Evolutionary conservation across 768 basidiomycete genomes (phyloP).

Genomic region (Pisolithus tinctorius): DNA sequence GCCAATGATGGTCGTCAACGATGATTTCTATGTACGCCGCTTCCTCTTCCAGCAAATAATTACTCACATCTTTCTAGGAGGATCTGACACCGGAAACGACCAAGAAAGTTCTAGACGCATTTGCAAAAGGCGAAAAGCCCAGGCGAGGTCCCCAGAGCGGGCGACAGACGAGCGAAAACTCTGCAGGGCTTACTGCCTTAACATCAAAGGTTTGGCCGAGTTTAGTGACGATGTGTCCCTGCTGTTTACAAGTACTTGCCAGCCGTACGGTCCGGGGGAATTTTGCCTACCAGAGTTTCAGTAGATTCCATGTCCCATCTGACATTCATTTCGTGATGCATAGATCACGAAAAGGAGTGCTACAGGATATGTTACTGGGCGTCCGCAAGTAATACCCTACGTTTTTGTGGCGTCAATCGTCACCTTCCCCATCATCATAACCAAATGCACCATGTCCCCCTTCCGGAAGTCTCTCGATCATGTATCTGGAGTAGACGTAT

Average conservation of each 20-base stretch:
- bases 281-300: conserved; percentile 81
- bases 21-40: conserved; percentile 87
- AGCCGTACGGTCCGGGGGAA: conserved; percentile 95
- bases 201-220: conserved; percentile 53
- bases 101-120: conserved; percentile 71
- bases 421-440: conserved; percentile 78
- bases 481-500: conserved; percentile 40
- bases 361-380: neutral
- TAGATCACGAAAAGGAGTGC: neutral
- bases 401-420: conserved; percentile 44
- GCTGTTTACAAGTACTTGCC: conserved; percentile 7
- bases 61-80: conserved; percentile 45
- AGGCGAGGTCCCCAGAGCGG: conserved; percentile 92
- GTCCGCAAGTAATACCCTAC: neutral
- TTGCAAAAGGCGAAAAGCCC: conserved; percentile 77
- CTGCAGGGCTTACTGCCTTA: conserved; percentile 80
- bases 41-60: neutral
- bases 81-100: conserved; percentile 75
- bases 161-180: conserved; percentile 86
- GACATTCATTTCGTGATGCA: neutral
- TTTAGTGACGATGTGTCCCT: neutral
- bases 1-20: conserved; percentile 92
- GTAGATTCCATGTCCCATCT: conserved; percentile 30
- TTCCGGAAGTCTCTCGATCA: conserved; percentile 64
- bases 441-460: conserved; percentile 65